Evolutionary conservation across 2,329 filamentous ascomycete genomes (phyloP), one percentile per base, ranked within the genome.

Genomic region (Verticillium nonalfalfae): DNA sequence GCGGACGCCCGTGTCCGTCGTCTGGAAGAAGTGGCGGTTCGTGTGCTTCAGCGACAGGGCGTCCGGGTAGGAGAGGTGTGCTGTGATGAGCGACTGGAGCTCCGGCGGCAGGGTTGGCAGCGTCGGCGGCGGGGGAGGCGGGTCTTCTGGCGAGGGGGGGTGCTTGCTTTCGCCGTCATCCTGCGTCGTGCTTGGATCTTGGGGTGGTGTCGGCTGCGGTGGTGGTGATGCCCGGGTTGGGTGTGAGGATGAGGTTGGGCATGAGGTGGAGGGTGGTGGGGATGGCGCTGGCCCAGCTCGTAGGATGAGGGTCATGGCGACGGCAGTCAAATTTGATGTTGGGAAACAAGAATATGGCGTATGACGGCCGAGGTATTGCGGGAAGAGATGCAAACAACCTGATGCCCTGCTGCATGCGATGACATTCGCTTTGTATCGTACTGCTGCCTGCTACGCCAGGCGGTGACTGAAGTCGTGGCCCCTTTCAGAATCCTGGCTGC

Each of bases 21-120:
- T 73, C 57, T 72, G 68, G 74, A 86, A 87, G 71, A 91, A 87
- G 68, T 89, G 79, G 62, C 81, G 80, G 68, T 76, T 86, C 21
- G 83, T 83, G 70, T 90, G 87, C 68, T 90, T 90, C 15, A 91
- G 75, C 0, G 87, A 88, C 1, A 91, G 79, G 0, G 89, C 88
- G 64, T 91, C 88, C 0, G 89, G 89, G 64, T 91, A 91, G 36
- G 81, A 81, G 62, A 91, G 83, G 60, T 84, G 76, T 11, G 78
- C 70, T 36, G 83, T 77, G 60, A 91, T 86, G 58, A 85, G 78
- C 1, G 88, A 71, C 66, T 90, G 88, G n/a, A 91, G 78, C 68
- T 91, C 89, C 0, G 85, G 78, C 1, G 89, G 89, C 2, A 91
- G 76, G 15, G 74, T 72, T 70, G 80, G 76, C 38, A 88, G 69